Percentiles rank a stretch among this genome's conserved stretches.
These are phyloP conservation scores for Mycotypha africana DNA, from an alignment of 371 early-diverging fungal genomes.

Conservation along the genomic window DNA sequence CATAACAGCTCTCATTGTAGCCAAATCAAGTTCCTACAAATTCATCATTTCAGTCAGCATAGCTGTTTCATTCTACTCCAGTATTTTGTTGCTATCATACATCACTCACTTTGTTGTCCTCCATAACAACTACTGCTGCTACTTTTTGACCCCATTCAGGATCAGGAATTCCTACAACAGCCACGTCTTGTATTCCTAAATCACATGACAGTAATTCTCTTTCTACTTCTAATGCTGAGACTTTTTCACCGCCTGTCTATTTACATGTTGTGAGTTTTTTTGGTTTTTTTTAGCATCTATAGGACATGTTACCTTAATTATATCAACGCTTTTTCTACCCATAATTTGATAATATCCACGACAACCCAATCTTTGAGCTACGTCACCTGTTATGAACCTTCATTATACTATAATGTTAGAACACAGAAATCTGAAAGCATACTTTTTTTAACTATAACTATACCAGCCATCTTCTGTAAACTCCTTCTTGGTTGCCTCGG, in stretches of 20 bases:
- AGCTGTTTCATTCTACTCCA: too few species aligned
- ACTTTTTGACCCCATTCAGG: conserved; percentile 75
- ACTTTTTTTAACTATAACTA: not conserved
- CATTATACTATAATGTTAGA: conserved; percentile 29
- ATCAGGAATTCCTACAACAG: conserved; percentile 73
- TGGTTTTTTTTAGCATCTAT: too few species aligned
- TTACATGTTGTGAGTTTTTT: too few species aligned
- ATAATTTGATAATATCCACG: conserved; percentile 63
- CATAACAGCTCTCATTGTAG: conserved; percentile 44
- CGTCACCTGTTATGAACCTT: conserved; percentile 82
- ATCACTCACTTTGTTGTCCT: conserved; percentile 16
- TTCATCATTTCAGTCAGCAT: too few species aligned
- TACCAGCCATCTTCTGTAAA: conserved; percentile 72
- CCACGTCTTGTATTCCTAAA: conserved; percentile 58
- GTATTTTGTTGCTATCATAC: too few species aligned
- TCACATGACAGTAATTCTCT: conserved; percentile 63
- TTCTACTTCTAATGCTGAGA: conserved; percentile 83
- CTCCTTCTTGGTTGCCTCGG: conserved; percentile 68
- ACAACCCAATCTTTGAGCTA: conserved; percentile 44
- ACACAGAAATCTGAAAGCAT: too few species aligned
- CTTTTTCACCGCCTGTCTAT: conserved; percentile 79
- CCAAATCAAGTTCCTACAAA: conserved; percentile 32
- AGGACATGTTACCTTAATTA: conserved; percentile 58
- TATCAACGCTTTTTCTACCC: conserved; percentile 79
- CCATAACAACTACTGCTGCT: conserved; percentile 60